phyloP scores from a whole-genome alignment of 2,329 filamentous ascomycete genomes.

The Xylariales sp. region DNA sequence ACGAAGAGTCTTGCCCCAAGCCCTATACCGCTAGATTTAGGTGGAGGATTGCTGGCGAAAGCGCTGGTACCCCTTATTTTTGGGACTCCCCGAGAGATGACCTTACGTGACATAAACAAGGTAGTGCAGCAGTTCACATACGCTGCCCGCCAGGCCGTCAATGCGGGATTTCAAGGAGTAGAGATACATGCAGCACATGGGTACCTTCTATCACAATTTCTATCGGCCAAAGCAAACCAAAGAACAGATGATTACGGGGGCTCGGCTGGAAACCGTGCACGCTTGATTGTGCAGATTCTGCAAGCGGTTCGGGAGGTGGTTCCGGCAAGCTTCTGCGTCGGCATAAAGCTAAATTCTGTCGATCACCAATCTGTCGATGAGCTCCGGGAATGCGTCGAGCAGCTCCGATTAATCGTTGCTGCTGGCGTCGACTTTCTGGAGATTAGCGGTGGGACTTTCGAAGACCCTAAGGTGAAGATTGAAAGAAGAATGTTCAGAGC shows the following conservation, averaged over 20 bases:
- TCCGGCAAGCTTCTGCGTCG: conserved; percentile 49
- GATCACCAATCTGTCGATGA: not conserved
- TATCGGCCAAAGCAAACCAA: conserved; percentile 61
- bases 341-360: conserved; percentile 3
- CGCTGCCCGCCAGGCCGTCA: conserved; percentile 35
- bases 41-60: not conserved
- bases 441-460: conserved; percentile 6
- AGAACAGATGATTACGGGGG: conserved; percentile 69
- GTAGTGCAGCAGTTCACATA: conserved; percentile 34
- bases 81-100: not conserved
- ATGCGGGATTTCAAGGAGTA: conserved; percentile 52
- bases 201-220: conserved; percentile 68
- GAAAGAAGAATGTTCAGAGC: not conserved
- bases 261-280: conserved; percentile 57
- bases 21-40: not conserved
- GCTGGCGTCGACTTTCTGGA: conserved; percentile 4
- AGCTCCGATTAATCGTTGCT: not conserved
- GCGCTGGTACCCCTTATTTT: not conserved
- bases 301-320: conserved; percentile 58
- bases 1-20: conserved; percentile 10
- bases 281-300: conserved; percentile 64
- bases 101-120: conserved; percentile 23
- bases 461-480: not conserved
- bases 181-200: conserved; percentile 65
- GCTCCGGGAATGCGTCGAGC: not conserved